Percentiles rank a stretch among this genome's conserved stretches.
These are phyloP conservation scores for Pulveroboletus sp. DNA, from an alignment of 768 basidiomycete genomes.

Conservation along the genomic window DNA sequence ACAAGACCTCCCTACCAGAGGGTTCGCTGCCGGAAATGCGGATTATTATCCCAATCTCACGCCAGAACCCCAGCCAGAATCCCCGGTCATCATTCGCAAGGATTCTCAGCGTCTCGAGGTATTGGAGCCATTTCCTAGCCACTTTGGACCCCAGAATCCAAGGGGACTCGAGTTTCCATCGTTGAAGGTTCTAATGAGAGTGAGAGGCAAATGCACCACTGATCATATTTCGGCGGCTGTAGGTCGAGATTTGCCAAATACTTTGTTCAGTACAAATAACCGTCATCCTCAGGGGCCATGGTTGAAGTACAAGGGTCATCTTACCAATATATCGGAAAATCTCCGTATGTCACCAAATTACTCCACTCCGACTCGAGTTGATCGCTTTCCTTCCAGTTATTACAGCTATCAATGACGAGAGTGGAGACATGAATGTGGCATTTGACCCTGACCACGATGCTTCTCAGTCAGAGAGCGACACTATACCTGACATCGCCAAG, in stretches of 20 bases:
- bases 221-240: slow-evolving; percentile 98
- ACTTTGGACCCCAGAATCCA: slow-evolving; percentile 51
- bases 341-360: slow-evolving; percentile 52
- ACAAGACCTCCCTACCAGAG: slow-evolving; percentile 74
- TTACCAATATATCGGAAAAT: slow-evolving; percentile 96
- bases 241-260: slow-evolving; percentile 23
- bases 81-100: slow-evolving; percentile 70
- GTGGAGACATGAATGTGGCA: slow-evolving; percentile 88
- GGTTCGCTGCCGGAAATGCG: slow-evolving; percentile 73
- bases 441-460: slow-evolving; percentile 63
- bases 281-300: slow-evolving; percentile 70
- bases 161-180: slow-evolving; percentile 70
- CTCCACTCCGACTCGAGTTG: background rate
- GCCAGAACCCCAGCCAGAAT: slow-evolving; percentile 72
- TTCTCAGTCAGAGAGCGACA: slow-evolving; percentile 51
- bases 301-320: slow-evolving; percentile 98
- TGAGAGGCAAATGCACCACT: slow-evolving; percentile 98
- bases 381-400: slow-evolving; percentile 54
- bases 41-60: slow-evolving; percentile 72
- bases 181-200: slow-evolving; percentile 82
- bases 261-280: slow-evolving; percentile 1
- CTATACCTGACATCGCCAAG: slow-evolving; percentile 90
- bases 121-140: slow-evolving; percentile 78
- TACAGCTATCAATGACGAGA: slow-evolving; percentile 93
- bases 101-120: slow-evolving; percentile 83